phyloP scores from a whole-genome alignment of 75 land plant genomes.

The Cupressus sempervirens region DNA sequence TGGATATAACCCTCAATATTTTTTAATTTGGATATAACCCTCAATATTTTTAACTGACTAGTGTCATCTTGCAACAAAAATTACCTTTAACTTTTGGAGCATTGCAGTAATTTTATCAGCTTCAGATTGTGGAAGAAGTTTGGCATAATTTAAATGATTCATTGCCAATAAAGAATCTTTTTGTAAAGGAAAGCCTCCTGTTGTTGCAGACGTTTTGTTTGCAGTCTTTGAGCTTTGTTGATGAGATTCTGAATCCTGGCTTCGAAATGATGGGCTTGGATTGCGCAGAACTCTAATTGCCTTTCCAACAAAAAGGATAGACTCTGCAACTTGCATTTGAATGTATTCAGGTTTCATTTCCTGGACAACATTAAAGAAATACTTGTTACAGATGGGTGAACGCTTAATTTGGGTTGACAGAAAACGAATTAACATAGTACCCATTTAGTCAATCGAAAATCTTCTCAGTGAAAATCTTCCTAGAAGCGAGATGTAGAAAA shows the following conservation, averaged over 20 bases:
- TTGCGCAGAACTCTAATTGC: slow-evolving; percentile 91
- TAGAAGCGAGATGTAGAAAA: neutral
- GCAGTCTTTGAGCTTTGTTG: slow-evolving; percentile 36
- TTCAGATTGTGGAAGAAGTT: slow-evolving; percentile 83
- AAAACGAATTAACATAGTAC: neutral
- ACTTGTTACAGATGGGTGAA: neutral
- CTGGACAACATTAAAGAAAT: slow-evolving; percentile 35
- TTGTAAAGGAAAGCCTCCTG: slow-evolving; percentile 22
- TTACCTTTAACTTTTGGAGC: slow-evolving; percentile 85
- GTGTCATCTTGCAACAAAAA: neutral
- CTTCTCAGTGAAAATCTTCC: neutral
- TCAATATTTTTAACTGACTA: neutral
- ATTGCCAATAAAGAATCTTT: slow-evolving; percentile 28
- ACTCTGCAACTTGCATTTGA: slow-evolving; percentile 88
- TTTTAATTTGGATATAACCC: neutral
- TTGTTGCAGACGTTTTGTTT: slow-evolving; percentile 25
- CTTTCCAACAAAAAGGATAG: slow-evolving; percentile 96
- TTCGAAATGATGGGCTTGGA: slow-evolving; percentile 70
- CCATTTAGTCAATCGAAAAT: neutral
- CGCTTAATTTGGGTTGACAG: neutral
- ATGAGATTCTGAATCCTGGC: slow-evolving; percentile 35
- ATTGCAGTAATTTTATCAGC: slow-evolving; percentile 82
- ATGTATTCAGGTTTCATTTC: slow-evolving; percentile 98
- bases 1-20: neutral
- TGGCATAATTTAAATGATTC: slow-evolving; percentile 41